Base-by-base conservation (phyloP, 345 rosid genomes). In the Aethionema arabicum region DNA sequence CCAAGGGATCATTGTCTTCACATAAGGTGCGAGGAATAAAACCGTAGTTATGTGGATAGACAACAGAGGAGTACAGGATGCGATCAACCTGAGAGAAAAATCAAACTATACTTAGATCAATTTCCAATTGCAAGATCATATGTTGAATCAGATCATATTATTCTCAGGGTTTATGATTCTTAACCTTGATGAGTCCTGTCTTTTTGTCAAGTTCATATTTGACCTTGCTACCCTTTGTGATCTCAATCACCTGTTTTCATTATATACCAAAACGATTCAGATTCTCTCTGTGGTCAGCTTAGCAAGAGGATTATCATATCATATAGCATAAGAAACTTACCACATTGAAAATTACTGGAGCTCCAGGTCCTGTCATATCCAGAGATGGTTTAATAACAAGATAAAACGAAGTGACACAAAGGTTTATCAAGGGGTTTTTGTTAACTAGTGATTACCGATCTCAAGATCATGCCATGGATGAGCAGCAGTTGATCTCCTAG, bases 391-490 rank as follows among this genome's bases (percentile, higher is more conserved):
- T 7, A 13, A 50, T 31, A 56, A 46, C 67, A 65, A 46, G 10
- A 21, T 40, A 32, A 69, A 21, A 21, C 27, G 27, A 21, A 21
- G 27, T 21, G 16, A 41, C 54, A 51, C 32, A n/a, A 32, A 49
- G 15, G 13, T 27, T 6, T 3, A 6, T 47, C 12, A n/a, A 4
- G 31, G 52, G 16, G 6, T 27, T 8, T 8, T 4, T 41, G 3
- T 35, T 32, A 7, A 47, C 0, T 5, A 36, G 21, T 33, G 62
- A 66, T 31, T 65, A 88, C 98, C 96, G 16, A 92, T 89, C 79
- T 92, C 98, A 57, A 92, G 91, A 83, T 92, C 98, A 70, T 92
- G 98, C 98, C 98, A 92, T 53, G 98, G 96, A 74, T 92, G 98
- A 8, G 98, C 98, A 79, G 97, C 96, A 40, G 83, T 73, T 39